phyloP scores from a whole-genome alignment of 2,329 filamentous ascomycete genomes.

The Neofusicoccum cordaticola region DNA sequence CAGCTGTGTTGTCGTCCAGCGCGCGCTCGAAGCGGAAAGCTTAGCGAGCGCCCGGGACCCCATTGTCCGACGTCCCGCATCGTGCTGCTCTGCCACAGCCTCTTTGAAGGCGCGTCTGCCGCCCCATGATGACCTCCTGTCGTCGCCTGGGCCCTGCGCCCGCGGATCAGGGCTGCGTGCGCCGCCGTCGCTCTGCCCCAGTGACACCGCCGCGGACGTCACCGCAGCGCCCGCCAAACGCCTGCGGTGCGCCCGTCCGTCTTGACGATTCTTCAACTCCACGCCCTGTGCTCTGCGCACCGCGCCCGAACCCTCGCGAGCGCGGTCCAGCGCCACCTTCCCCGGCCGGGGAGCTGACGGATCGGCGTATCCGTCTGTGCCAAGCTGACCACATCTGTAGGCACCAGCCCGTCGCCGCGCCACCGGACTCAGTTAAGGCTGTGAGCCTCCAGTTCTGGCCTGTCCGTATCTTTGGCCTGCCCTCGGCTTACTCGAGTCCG shows the following conservation, averaged over 20 bases:
- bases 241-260: neutral
- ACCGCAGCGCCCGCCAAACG: neutral
- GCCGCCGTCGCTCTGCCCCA: neutral
- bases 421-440: conserved; percentile 7
- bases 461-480: neutral
- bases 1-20: conserved; percentile 1
- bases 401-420: conserved; percentile 1
- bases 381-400: conserved; percentile 13
- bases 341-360: neutral
- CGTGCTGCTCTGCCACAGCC: neutral
- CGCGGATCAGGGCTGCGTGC: neutral
- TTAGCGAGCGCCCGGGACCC: conserved; percentile 2
- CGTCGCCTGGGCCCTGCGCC: neutral
- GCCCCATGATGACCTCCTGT: neutral
- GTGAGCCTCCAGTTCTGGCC: conserved; percentile 3
- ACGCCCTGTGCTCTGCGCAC: neutral
- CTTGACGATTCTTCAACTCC: neutral
- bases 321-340: neutral
- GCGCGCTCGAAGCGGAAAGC: conserved; percentile 1
- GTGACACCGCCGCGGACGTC: neutral
- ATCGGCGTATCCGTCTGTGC: conserved; percentile 4
- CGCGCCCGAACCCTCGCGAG: neutral
- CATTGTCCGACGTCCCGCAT: neutral
- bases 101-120: conserved; percentile 5
- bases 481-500: neutral